These are phyloP conservation scores for Zygotorulaspora danielsina DNA, from an alignment of 805 yeast species.

Conservation along the genomic window DNA sequence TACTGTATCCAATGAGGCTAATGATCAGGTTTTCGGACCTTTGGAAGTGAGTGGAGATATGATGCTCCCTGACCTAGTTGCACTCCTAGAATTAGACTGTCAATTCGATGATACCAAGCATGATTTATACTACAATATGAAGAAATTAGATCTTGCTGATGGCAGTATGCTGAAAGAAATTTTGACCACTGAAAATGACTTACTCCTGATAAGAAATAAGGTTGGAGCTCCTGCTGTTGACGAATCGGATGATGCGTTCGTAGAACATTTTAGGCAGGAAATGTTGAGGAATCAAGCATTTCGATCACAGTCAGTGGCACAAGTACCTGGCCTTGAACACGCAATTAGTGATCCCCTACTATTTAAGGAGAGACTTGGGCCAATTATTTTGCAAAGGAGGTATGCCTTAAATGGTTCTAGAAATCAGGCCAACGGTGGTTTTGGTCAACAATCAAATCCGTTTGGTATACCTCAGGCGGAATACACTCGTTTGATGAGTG, in stretches of 20 bases:
- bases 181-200: conserved; percentile 54
- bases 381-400: conserved; percentile 36
- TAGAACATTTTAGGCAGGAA: conserved; percentile 50
- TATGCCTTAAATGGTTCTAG: conserved; percentile 12
- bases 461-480: conserved; percentile 44
- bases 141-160: conserved; percentile 34
- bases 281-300: conserved; percentile 41
- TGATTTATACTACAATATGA: conserved; percentile 46
- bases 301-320: conserved; percentile 35
- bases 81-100: conserved; percentile 69
- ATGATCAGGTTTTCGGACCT: conserved; percentile 45
- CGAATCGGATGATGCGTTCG: conserved; percentile 23
- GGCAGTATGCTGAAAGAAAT: conserved; percentile 42
- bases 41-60: conserved; percentile 65
- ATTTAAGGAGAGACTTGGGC: conserved; percentile 43
- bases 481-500: conserved; percentile 48
- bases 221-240: conserved; percentile 2
- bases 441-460: conserved; percentile 16
- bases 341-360: conserved; percentile 44
- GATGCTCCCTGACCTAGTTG: conserved; percentile 62
- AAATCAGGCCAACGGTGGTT: background rate
- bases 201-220: conserved; percentile 43
- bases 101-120: conserved; percentile 46
- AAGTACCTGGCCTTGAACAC: conserved; percentile 47
- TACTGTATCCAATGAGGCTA: conserved; percentile 46